Evolutionary conservation across 2,329 filamentous ascomycete species (phyloP).

Genomic region (Plenodomus tracheiphilus): DNA sequence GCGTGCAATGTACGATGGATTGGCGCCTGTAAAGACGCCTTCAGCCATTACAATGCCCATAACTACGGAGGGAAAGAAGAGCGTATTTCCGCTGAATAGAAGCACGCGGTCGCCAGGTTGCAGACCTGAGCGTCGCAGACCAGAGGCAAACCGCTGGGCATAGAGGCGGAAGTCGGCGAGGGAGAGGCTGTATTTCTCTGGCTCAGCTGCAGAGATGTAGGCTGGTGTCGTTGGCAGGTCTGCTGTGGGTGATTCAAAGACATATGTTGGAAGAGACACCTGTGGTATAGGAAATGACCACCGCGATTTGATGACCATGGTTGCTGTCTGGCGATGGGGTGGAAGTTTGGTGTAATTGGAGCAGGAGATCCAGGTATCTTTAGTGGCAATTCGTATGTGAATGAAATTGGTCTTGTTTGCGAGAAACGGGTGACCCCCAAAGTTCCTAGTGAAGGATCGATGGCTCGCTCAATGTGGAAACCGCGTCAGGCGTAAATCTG

Average conservation of each 20-base stretch:
- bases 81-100: slow-evolving; percentile 71
- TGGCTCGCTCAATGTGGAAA: neutral
- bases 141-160: slow-evolving; percentile 72
- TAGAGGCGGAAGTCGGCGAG: slow-evolving; percentile 67
- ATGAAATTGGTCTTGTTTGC: neutral
- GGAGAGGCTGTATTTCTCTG: slow-evolving; percentile 69
- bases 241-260: slow-evolving; percentile 56
- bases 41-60: slow-evolving; percentile 77
- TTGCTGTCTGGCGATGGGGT: slow-evolving; percentile 8
- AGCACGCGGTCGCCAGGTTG: slow-evolving; percentile 69
- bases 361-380: too few species aligned
- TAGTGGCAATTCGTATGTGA: neutral
- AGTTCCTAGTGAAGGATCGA: too few species aligned
- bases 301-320: slow-evolving; percentile 58
- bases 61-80: slow-evolving; percentile 72
- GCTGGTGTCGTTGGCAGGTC: slow-evolving; percentile 50
- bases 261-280: slow-evolving; percentile 50
- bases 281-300: slow-evolving; percentile 53
- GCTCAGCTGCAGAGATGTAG: slow-evolving; percentile 67
- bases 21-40: slow-evolving; percentile 76
- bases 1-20: slow-evolving; percentile 67
- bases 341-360: neutral
- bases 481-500: neutral
- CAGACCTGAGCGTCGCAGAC: slow-evolving; percentile 66
- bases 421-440: neutral